Percentiles rank a stretch among this genome's conserved stretches.
phyloP scores from a whole-genome alignment of 768 basidiomycete genomes.

The Podaxis sp. region DNA sequence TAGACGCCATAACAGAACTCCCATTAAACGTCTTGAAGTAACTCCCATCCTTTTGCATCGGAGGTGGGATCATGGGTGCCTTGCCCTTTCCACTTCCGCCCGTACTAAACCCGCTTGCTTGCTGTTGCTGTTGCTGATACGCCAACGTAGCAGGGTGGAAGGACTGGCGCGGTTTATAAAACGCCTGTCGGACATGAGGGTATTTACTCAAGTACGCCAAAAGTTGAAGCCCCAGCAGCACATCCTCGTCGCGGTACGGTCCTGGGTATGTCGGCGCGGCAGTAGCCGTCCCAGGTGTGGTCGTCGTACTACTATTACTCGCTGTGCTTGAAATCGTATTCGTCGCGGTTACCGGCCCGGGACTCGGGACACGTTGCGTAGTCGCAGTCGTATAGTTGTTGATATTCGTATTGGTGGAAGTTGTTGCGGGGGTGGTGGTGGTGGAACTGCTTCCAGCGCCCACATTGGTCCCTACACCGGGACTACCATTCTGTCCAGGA shows the following conservation, averaged over 20 bases:
- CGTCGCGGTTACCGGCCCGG: slow-evolving; percentile 10
- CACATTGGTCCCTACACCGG: neutral
- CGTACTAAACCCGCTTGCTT: neutral
- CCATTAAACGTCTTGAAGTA: slow-evolving; percentile 12
- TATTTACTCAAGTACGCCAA: slow-evolving; percentile 97
- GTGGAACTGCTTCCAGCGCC: neutral
- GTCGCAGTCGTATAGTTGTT: slow-evolving; percentile 3
- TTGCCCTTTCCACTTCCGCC: slow-evolving; percentile 42
- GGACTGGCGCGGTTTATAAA: slow-evolving; percentile 83
- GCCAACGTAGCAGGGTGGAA: slow-evolving; percentile 72
- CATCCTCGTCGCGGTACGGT: slow-evolving; percentile 92
- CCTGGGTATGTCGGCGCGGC: slow-evolving; percentile 35
- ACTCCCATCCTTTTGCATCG: slow-evolving; percentile 10
- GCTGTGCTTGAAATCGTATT: slow-evolving; percentile 21
- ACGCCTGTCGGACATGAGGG: slow-evolving; percentile 93
- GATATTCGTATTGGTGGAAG: neutral
- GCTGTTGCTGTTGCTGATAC: slow-evolving; percentile 16
- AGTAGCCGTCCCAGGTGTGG: slow-evolving; percentile 23
- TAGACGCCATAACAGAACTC: slow-evolving; percentile 1
- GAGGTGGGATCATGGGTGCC: slow-evolving; percentile 22
- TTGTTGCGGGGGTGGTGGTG: neutral
- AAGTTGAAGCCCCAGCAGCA: slow-evolving; percentile 84
- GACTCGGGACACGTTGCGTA: slow-evolving; percentile 1
- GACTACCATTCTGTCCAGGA: neutral
- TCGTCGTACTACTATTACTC: slow-evolving; percentile 15